phyloP scores from a whole-genome alignment of 2,329 filamentous ascomycete species.

The Pseudogymnoascus sp. region DNA sequence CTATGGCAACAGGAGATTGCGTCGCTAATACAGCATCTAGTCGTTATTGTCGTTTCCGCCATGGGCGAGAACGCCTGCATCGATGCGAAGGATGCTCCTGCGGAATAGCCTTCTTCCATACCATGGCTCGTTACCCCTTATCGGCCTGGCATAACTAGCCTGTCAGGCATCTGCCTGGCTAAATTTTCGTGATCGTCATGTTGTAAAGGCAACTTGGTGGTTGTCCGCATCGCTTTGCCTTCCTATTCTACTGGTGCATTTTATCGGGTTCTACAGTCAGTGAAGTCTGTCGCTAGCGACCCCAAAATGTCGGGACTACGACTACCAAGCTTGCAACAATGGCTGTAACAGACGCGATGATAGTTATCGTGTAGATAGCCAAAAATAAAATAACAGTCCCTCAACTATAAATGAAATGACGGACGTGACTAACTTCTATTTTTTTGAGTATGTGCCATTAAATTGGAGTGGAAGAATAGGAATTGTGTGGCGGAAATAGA shows the following conservation, averaged over 20 bases:
- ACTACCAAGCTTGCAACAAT: neutral
- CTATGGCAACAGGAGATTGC: constrained; percentile 12
- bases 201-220: neutral
- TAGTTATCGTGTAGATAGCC: neutral
- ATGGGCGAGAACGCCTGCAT: constrained; percentile 94
- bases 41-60: constrained; percentile 84
- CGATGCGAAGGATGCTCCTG: constrained; percentile 80
- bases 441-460: neutral
- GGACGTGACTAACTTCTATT: neutral
- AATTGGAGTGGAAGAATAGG: neutral
- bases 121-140: neutral
- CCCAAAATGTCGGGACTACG: neutral
- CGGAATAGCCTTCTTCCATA: constrained; percentile 1
- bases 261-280: neutral
- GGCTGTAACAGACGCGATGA: neutral
- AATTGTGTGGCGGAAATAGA: neutral
- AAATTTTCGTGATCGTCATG: neutral
- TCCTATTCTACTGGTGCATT: constrained; percentile 1
- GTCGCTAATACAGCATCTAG: constrained; percentile 38
- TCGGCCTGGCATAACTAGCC: constrained; percentile 1
- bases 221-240: constrained; percentile 3
- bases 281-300: neutral
- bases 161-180: neutral
- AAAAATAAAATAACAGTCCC: neutral
- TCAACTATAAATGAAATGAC: neutral